A percentile compares a stretch with the other conserved stretches of the same genome.
Conservation (phyloP, 177 flowering plant genomes). For the Tripterygium wilfordii region DNA sequence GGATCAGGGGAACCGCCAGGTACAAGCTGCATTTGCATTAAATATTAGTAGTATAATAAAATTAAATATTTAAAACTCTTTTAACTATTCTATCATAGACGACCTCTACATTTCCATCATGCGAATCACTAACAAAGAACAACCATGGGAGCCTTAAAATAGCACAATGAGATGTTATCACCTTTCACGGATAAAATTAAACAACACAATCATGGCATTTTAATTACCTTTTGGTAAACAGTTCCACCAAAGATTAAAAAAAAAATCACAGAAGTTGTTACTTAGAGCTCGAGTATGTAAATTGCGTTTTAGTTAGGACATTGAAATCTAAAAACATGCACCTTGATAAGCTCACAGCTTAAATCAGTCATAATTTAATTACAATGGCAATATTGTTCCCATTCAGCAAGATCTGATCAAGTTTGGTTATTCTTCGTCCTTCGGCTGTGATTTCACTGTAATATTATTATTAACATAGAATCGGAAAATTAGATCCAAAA, state of each 20-base stretch:
- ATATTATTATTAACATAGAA: conserved; percentile 1
- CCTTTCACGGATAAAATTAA: too few species aligned
- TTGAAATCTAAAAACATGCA: too few species aligned
- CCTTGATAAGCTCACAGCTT: too few species aligned
- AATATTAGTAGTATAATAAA: background rate
- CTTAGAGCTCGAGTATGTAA: background rate
- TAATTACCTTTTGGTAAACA: too few species aligned
- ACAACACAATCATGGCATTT: too few species aligned
- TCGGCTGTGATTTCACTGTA: conserved; percentile 91
- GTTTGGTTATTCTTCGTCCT: conserved; percentile 88
- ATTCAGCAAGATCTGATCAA: conserved; percentile 92
- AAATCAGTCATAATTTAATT: conserved; percentile 24
- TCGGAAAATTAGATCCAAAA: background rate
- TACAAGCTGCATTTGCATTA: conserved; percentile 78
- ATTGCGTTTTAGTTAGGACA: too few species aligned
- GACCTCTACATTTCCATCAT: background rate
- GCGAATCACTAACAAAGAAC: background rate
- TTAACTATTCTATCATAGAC: background rate
- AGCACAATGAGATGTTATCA: too few species aligned
- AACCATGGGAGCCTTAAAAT: too few species aligned
- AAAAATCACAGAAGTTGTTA: background rate
- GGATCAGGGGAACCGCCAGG: conserved; percentile 96
- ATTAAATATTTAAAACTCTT: background rate
- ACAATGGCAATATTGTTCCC: conserved; percentile 98
- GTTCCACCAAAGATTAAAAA: background rate